A percentile compares a stretch with the other conserved stretches of the same genome.
Evolutionary conservation across 805 yeast genomes (phyloP).

Genomic region (Saccharomycopsis fermentans): DNA sequence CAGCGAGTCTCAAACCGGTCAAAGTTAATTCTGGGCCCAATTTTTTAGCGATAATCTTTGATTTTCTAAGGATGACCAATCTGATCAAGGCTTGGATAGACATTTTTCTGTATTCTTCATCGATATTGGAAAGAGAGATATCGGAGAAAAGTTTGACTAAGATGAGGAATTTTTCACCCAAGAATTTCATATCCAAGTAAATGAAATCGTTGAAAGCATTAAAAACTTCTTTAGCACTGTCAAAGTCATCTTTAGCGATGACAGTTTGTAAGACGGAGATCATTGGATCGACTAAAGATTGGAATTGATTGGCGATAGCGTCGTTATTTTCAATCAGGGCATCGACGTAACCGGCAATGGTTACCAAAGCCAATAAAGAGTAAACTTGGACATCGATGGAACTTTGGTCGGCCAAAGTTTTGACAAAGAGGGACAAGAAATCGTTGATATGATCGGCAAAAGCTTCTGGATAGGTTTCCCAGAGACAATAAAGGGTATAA

Average conservation of each 20-base stretch:
- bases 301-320: constrained; percentile 42
- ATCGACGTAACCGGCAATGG: constrained; percentile 57
- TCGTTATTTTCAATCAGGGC: constrained; percentile 43
- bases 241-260: constrained; percentile 60
- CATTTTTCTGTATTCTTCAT: constrained; percentile 73
- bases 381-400: constrained; percentile 72
- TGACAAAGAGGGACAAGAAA: constrained; percentile 60
- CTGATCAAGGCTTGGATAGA: constrained; percentile 79
- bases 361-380: constrained; percentile 67
- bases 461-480: constrained; percentile 57
- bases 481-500: constrained; percentile 63
- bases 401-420: constrained; percentile 45
- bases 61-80: constrained; percentile 68
- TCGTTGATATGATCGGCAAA: constrained; percentile 51
- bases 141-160: constrained; percentile 68
- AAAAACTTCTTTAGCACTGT: constrained; percentile 63
- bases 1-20: constrained; percentile 64
- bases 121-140: constrained; percentile 54
- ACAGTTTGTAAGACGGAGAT: constrained; percentile 71
- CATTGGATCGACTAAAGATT: constrained; percentile 64
- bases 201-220: constrained; percentile 76
- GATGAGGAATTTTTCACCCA: constrained; percentile 63
- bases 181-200: constrained; percentile 62
- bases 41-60: constrained; percentile 68
- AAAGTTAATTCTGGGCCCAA: constrained; percentile 73